A percentile compares a stretch with the other conserved stretches of the same genome.
Evolutionary conservation across 441 rosid species (phyloP).

Genomic region (Erodium moschatum): DNA sequence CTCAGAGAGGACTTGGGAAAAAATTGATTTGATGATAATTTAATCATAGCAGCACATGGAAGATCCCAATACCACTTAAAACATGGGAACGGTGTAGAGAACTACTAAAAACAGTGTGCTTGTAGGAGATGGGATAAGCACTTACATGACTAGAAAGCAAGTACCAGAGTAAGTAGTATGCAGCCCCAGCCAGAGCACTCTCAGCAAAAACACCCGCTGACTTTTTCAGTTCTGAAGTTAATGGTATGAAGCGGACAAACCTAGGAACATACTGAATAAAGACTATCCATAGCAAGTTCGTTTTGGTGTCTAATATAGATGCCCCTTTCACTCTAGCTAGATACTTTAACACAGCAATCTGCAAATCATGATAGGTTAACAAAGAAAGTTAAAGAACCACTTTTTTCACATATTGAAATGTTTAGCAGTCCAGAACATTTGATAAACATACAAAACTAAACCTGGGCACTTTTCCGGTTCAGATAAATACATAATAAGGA

Average conservation of each 20-base stretch:
- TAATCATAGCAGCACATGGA: too few relatives aligned
- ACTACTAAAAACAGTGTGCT: too few relatives aligned
- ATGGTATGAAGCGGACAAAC: constrained; percentile 59
- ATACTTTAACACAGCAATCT: constrained; percentile 74
- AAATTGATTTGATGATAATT: too few relatives aligned
- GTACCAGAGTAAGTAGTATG: constrained; percentile 90
- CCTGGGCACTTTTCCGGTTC: too few relatives aligned
- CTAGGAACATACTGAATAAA: constrained; percentile 73
- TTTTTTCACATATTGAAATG: too few relatives aligned
- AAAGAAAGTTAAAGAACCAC: too few relatives aligned
- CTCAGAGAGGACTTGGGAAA: too few relatives aligned
- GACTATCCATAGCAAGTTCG: constrained; percentile 42
- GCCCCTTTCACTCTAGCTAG: constrained; percentile 49
- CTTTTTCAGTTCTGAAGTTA: constrained; percentile 74
- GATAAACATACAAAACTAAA: too few relatives aligned
- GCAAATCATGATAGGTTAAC: constrained; percentile 16
- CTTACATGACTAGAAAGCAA: constrained; percentile 88
- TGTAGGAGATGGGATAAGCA: background rate
- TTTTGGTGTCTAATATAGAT: constrained; percentile 56
- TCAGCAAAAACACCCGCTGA: constrained; percentile 83
- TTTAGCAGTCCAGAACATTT: too few relatives aligned
- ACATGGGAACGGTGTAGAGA: too few relatives aligned
- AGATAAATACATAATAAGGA: too few relatives aligned
- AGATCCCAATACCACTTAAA: too few relatives aligned
- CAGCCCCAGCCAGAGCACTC: constrained; percentile 81